Conservation (phyloP, 2,329 filamentous ascomycete genomes). For the Penicillium sp. region DNA sequence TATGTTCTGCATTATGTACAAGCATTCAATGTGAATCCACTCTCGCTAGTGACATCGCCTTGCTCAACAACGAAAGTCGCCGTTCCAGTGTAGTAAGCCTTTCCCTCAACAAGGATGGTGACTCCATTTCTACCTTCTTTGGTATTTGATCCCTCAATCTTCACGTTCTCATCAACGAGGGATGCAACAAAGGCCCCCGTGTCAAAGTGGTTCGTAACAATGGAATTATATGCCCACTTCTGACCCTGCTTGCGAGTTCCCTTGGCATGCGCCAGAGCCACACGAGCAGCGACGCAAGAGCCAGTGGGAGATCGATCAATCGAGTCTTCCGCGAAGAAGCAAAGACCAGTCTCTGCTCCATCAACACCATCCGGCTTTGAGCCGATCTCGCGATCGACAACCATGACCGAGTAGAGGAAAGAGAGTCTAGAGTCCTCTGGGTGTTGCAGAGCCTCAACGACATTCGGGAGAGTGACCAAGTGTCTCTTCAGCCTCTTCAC, state of each 20-base stretch:
- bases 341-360: slow-evolving; percentile 46
- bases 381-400: slow-evolving; percentile 23
- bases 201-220: slow-evolving; percentile 35
- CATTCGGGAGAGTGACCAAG: slow-evolving; percentile 18
- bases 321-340: slow-evolving; percentile 49
- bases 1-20: background rate
- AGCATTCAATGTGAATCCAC: slow-evolving; percentile 23
- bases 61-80: slow-evolving; percentile 32
- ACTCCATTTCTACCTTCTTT: slow-evolving; percentile 13
- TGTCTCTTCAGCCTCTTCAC: slow-evolving; percentile 17
- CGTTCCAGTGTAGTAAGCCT: slow-evolving; percentile 35
- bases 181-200: slow-evolving; percentile 15
- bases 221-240: slow-evolving; percentile 39
- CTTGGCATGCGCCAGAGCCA: slow-evolving; percentile 40
- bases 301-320: slow-evolving; percentile 49
- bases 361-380: slow-evolving; percentile 17
- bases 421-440: slow-evolving; percentile 35
- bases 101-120: slow-evolving; percentile 33
- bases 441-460: slow-evolving; percentile 26
- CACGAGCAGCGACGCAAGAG: slow-evolving; percentile 39
- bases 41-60: slow-evolving; percentile 24
- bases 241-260: slow-evolving; percentile 19
- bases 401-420: slow-evolving; percentile 46
- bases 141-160: background rate
- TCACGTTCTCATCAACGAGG: slow-evolving; percentile 1